A percentile compares a stretch with the other conserved stretches of the same genome.
These are phyloP conservation scores for Citrus glauca DNA, from an alignment of 345 rosid genomes.

Conservation along the genomic window DNA sequence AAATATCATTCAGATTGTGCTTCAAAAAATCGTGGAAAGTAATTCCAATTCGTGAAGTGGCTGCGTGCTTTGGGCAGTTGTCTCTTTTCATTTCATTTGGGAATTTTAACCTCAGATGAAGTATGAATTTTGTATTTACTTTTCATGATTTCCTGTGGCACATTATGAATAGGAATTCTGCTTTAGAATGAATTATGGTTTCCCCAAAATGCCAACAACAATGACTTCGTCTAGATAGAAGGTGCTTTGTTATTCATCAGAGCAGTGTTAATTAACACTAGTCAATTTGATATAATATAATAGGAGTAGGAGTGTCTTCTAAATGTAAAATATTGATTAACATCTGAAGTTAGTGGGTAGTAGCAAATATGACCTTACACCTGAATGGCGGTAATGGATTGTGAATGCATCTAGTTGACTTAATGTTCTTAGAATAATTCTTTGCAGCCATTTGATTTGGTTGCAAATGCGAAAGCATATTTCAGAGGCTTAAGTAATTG, in stretches of 20 bases:
- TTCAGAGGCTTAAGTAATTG: background rate
- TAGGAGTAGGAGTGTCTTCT: no score
- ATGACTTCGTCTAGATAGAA: background rate
- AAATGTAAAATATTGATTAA: background rate
- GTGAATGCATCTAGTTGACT: background rate
- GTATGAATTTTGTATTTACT: background rate
- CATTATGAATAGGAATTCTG: background rate
- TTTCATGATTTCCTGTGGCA: background rate
- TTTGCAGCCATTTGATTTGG: background rate
- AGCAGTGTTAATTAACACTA: background rate
- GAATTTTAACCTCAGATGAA: background rate
- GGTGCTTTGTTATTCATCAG: background rate
- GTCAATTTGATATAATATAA: background rate
- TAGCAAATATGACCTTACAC: background rate
- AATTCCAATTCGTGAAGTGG: background rate
- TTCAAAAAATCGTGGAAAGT: background rate
- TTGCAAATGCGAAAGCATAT: background rate
- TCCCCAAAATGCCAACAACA: background rate
- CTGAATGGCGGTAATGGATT: background rate
- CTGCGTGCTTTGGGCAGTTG: background rate
- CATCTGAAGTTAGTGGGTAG: background rate
- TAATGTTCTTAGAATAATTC: background rate
- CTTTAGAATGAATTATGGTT: background rate
- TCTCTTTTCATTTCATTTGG: background rate
- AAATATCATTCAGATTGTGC: background rate